phyloP scores from a whole-genome alignment of 1,284 basidiomycete species.

The Melampsora occidentalis region DNA sequence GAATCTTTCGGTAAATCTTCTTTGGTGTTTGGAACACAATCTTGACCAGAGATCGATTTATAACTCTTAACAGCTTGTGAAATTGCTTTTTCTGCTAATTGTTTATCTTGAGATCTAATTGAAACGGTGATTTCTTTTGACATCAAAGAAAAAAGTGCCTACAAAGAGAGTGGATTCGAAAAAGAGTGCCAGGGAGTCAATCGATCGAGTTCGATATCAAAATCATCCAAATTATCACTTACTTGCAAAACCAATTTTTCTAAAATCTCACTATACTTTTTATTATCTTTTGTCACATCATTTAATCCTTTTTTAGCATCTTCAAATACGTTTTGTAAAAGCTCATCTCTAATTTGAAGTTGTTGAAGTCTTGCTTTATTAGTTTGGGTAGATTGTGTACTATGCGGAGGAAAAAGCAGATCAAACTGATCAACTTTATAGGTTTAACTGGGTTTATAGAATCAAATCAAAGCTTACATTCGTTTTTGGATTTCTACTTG shows the following conservation, averaged over 20 bases:
- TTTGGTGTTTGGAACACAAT: slow-evolving; percentile 65
- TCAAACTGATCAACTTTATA: too few species aligned
- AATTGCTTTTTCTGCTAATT: slow-evolving; percentile 62
- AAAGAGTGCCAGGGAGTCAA: not conserved
- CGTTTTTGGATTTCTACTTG: slow-evolving; percentile 87
- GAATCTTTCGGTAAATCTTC: slow-evolving; percentile 68
- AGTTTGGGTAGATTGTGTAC: slow-evolving; percentile 89
- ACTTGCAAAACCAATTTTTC: slow-evolving; percentile 32
- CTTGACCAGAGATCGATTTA: slow-evolving; percentile 70
- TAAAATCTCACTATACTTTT: slow-evolving; percentile 15
- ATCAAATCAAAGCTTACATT: slow-evolving; percentile 65
- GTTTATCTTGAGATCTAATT: slow-evolving; percentile 65
- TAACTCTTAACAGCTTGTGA: slow-evolving; percentile 66
- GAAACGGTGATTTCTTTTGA: slow-evolving; percentile 67
- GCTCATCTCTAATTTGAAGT: slow-evolving; percentile 86
- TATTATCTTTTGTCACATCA: slow-evolving; percentile 56
- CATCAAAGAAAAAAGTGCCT: slow-evolving; percentile 64
- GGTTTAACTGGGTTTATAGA: not conserved
- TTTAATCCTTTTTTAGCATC: slow-evolving; percentile 67
- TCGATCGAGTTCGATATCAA: not conserved
- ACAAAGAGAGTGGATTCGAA: slow-evolving; percentile 2
- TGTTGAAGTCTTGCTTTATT: slow-evolving; percentile 92
- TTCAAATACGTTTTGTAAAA: slow-evolving; percentile 82
- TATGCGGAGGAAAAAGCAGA: slow-evolving; percentile 53
- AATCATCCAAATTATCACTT: not conserved